Evolutionary conservation across 2,329 filamentous ascomycete species (phyloP).

Genomic region (Penicillium sp.): DNA sequence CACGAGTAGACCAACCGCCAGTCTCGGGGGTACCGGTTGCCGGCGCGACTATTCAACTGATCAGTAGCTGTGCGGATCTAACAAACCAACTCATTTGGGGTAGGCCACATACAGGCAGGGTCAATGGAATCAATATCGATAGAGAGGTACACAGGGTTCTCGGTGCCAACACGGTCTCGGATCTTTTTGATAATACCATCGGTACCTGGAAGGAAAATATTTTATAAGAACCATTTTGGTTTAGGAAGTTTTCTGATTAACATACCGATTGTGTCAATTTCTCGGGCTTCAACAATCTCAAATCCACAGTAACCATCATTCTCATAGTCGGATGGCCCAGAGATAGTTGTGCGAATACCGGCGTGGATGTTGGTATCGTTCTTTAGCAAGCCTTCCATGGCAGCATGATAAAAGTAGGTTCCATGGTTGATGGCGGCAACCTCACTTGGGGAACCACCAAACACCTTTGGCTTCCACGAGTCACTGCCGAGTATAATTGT

Average conservation of each 20-base stretch:
- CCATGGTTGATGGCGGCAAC: constrained; percentile 81
- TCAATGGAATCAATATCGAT: constrained; percentile 89
- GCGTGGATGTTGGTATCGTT: constrained; percentile 88
- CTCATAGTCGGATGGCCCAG: constrained; percentile 76
- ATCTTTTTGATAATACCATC: constrained; percentile 79
- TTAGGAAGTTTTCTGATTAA: background rate
- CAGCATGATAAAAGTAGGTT: constrained; percentile 84
- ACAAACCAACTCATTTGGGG: no score
- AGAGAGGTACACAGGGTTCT: constrained; percentile 74
- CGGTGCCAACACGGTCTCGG: constrained; percentile 69
- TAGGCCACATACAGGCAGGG: constrained; percentile 63
- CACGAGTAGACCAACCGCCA: constrained; percentile 62
- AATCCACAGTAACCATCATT: constrained; percentile 85
- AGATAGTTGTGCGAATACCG: constrained; percentile 80
- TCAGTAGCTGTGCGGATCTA: background rate
- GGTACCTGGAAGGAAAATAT: constrained; percentile 40
- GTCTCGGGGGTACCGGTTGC: constrained; percentile 62
- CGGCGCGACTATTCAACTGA: constrained; percentile 35
- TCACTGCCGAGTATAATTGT: constrained; percentile 31
- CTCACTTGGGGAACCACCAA: constrained; percentile 76
- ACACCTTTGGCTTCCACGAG: constrained; percentile 79
- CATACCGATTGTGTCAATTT: constrained; percentile 64
- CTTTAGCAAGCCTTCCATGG: constrained; percentile 72
- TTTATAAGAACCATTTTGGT: background rate
- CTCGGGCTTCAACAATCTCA: constrained; percentile 74